phyloP scores from a whole-genome alignment of 2,329 filamentous ascomycete species.

The Cladophialophora chaetospira region DNA sequence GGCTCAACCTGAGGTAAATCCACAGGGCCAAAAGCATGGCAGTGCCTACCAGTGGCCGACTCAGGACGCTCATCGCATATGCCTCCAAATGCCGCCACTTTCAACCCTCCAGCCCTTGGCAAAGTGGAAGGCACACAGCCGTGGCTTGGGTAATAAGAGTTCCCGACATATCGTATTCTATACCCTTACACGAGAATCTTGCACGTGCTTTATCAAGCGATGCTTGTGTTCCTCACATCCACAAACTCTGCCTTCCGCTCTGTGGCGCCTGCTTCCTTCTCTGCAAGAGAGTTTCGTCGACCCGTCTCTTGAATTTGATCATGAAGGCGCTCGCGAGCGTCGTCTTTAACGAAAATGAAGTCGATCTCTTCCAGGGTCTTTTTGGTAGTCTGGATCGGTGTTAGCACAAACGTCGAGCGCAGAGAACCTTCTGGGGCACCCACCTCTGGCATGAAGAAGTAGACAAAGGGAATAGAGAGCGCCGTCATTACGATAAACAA shows the following conservation, averaged over 20 bases:
- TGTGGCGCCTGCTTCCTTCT: neutral
- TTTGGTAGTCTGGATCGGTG: conserved; percentile 34
- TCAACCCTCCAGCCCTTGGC: too few species aligned
- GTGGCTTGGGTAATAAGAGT: too few species aligned
- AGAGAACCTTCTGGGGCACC: conserved; percentile 18
- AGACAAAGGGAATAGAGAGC: conserved; percentile 14
- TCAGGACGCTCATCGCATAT: too few species aligned
- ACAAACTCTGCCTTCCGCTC: neutral
- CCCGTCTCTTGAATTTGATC: conserved; percentile 6
- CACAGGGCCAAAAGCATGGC: too few species aligned
- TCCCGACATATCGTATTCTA: too few species aligned
- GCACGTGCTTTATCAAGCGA: too few species aligned
- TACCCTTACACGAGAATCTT: too few species aligned
- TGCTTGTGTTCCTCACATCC: neutral
- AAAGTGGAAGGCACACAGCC: too few species aligned
- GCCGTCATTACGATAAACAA: conserved; percentile 35
- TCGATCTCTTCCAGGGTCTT: conserved; percentile 37
- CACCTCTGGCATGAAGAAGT: conserved; percentile 20
- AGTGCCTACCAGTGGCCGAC: too few species aligned
- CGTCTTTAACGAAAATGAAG: conserved; percentile 24
- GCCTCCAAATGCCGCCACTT: too few species aligned
- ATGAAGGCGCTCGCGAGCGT: conserved; percentile 4
- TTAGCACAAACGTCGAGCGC: conserved; percentile 26
- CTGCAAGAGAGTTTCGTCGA: neutral
- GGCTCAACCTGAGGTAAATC: too few species aligned